Base-by-base conservation (phyloP, 805 yeast species). In the Starmerella sp. region DNA sequence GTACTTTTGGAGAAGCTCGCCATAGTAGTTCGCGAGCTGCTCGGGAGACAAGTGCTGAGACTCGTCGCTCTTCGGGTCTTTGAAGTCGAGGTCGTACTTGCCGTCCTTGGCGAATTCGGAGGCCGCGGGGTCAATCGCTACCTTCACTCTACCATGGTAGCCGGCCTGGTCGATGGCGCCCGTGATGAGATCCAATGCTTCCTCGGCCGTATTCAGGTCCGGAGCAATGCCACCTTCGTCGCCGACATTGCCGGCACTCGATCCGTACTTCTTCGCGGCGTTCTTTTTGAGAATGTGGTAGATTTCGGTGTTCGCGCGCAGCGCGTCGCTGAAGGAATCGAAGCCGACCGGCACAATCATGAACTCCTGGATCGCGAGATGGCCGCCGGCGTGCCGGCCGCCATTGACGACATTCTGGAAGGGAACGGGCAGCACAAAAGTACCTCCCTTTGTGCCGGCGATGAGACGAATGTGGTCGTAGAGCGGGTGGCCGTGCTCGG, bases 211-310 rank as follows among this genome's bases (percentile, higher is more conserved):
- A 65, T 84, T 80, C 66, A 93, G 83, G 76, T 89, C 87, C 76
- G 98, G 98, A 69, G 98, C 98, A 79, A 91, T 96, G 83, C 98
- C 98, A 85, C 98, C 98, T 81, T 91, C 98, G 77, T 91, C 98
- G 83, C 98, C 98, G 73, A 91, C 98, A 79, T 91, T 91, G 78
- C 96, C 97, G 69, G 98, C 98, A 62, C 95, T 84, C 71, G 87
- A 84, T 73, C 98, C 98, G 84, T 91, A 93, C 74, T 77, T 80
- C 83, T 87, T 84, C 83, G 87, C 86, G 75, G 97, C 84, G 69
- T 86, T 77, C 63, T 90, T 75, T 81, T 93, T 93, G 75, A 91
- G 83, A 77, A 80, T 79, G 83, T 91, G 97, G 93, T 91, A 91
- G 67, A 90, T 96, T 81, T 91, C 98, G 61, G 96, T 75, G 74